Evolutionary conservation across 2,329 filamentous ascomycete species (phyloP), one percentile per base, ranked within the genome.

Genomic region (Talaromyces sp.): DNA sequence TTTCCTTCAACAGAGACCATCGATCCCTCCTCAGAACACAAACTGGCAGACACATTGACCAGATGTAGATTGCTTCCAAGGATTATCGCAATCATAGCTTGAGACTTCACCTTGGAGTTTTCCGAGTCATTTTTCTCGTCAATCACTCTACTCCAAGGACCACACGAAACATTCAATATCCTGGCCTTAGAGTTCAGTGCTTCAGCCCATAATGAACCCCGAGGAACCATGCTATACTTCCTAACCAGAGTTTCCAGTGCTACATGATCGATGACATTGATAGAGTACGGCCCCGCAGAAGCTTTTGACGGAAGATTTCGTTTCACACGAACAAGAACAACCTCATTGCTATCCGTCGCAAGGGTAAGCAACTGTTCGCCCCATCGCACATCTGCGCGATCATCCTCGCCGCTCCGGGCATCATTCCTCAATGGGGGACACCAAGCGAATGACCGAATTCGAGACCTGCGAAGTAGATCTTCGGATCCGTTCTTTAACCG

Each of bases 391-490:
- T 51, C 40, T 52, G 45, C 46, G 22, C 41, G 10, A 2, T 45
- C 58, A 17, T 53, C 11, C 17, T 54, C 57, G 17, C 35, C 52
- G 9, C 11, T 21, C 6, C n/a, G n/a, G 17, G 28, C 33, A 36
- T 40, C 41, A 28, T 22, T 57, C 46, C 66, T 68, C 6, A 71
- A 57, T 37, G 70, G 66, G 6, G 67, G 64, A 43, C 69, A 71
- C 76, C 76, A 78, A n/a, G 70, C 60, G 60, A 78, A 78, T 15
- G 74, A 68, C 35, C 74, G 69, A 51, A 78, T 70, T 25, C 69
- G 68, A 22, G 63, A 63, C 54, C 71, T 72, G 10, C 67, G 65
- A 50, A 69, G 63, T 7, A 58, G 40, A 13, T 28, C 8, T 8
- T 31, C 21, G 1, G 39, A 3, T 25, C 21, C 17, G 9, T 50